Evolutionary conservation across 805 yeast genomes (phyloP), one percentile per base, ranked within the genome.

Genomic region (Candida ipomoeae): DNA sequence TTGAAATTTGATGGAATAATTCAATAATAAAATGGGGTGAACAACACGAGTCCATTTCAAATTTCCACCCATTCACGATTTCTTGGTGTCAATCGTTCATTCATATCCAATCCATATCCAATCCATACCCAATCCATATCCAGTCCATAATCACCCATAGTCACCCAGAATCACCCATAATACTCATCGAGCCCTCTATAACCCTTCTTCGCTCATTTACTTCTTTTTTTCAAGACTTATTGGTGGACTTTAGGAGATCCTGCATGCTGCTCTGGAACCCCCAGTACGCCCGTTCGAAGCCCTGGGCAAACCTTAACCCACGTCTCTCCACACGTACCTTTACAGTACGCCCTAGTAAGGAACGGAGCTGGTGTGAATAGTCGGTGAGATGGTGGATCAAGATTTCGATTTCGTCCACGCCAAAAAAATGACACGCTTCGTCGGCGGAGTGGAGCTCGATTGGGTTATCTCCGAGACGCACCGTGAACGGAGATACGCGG

Each of bases 361-460:
- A 11, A 2, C 21, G 42, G n/a, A 57, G 20, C 10, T 18, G n/a
- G 4, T 11, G n/a, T 2, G 40, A 29, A 32, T 48, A 31, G 3
- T 46, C 35, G 14, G 14, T 48, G 21, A 56, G 36, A 17, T 50
- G 44, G 23, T 44, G 36, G 29, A 56, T 48, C n/a, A 52, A 51
- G 32, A 50, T 55, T 41, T 58, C 62, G 10, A 52, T 49, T 29
- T 58, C 62, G 17, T 23, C 49, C 3, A 58, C 43, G 6, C 50
- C 55, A 15, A 57, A 52, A 40, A 58, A 58, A 7, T 17, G 13
- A 47, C 58, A 54, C 13, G 48, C 43, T 1, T 58, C 61, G 6
- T 32, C 44, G 20, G 51, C 54, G 2, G 49, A 34, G n/a, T 46
- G 44, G 15, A 52, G 32, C 43, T 57, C 58, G 11, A 51, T 44